Evolutionary conservation across 1,284 basidiomycete genomes (phyloP).

Genomic region (Kalmanozyma brasiliensis): DNA sequence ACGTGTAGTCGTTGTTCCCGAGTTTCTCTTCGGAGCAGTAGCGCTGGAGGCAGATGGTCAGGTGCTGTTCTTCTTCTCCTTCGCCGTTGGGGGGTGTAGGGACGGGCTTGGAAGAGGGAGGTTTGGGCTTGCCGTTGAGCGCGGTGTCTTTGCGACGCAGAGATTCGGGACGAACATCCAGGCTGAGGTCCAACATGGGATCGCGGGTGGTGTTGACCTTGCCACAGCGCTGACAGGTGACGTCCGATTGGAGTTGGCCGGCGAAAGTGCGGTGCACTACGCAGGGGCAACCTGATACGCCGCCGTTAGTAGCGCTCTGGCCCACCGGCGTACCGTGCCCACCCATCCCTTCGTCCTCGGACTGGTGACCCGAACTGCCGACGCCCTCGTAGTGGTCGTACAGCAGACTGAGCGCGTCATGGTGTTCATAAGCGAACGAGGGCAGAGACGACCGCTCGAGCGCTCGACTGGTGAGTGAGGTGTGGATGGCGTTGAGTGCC

Average conservation of each 20-base stretch:
- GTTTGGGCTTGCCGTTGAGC: constrained; percentile 16
- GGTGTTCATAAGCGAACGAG: constrained; percentile 41
- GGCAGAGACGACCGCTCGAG: constrained; percentile 49
- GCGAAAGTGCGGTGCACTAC: constrained; percentile 91
- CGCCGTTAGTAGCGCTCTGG: constrained; percentile 13
- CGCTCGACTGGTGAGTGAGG: constrained; percentile 49
- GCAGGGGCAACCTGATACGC: constrained; percentile 77
- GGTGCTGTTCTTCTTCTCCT: constrained; percentile 53
- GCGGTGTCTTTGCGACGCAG: constrained; percentile 22
- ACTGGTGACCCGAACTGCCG: constrained; percentile 29
- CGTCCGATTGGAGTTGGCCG: constrained; percentile 86
- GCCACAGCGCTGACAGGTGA: constrained; percentile 81
- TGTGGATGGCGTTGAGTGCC: constrained; percentile 63
- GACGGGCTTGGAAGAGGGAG: too few relatives aligned
- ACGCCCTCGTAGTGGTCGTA: constrained; percentile 51
- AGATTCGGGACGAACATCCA: constrained; percentile 74
- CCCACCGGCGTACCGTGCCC: constrained; percentile 13
- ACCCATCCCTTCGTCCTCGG: constrained; percentile 40
- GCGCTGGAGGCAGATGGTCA: constrained; percentile 51
- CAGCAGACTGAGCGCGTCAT: constrained; percentile 39
- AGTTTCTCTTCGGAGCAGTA: constrained; percentile 64
- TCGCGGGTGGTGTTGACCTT: constrained; percentile 83
- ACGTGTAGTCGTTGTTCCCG: constrained; percentile 71
- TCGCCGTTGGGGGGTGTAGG: too few relatives aligned
- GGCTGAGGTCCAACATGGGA: constrained; percentile 88